phyloP scores from a whole-genome alignment of 73 alveolate genomes.

The Tetrahymena malaccensis region DNA sequence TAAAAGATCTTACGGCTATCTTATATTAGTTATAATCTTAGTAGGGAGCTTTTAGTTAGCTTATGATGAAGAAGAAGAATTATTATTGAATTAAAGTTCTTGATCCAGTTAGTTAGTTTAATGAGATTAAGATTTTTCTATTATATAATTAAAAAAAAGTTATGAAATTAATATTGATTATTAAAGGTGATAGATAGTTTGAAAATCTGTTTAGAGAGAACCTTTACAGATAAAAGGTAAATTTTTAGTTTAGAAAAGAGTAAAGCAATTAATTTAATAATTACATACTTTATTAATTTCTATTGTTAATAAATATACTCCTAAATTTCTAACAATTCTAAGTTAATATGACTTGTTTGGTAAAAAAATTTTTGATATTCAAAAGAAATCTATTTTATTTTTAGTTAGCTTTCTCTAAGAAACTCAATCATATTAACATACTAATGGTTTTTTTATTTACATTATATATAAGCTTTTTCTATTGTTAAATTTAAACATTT shows the following conservation, averaged over 20 bases:
- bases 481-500: no score
- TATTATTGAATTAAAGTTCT: background rate
- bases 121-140: background rate
- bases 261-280: no score
- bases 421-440: no score
- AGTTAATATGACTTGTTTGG: background rate
- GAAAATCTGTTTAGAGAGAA: no score
- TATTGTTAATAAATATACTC: background rate
- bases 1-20: background rate
- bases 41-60: background rate
- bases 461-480: no score
- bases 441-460: no score
- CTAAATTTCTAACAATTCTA: background rate
- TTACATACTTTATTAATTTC: background rate
- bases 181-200: no score
- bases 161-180: no score
- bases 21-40: background rate
- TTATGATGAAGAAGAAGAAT: background rate
- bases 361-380: background rate
- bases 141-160: background rate
- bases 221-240: background rate
- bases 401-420: no score
- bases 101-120: background rate
- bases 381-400: no score
- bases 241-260: background rate